These are phyloP conservation scores for Bruguiera parviflora DNA, from an alignment of 345 rosid species.

Conservation along the genomic window DNA sequence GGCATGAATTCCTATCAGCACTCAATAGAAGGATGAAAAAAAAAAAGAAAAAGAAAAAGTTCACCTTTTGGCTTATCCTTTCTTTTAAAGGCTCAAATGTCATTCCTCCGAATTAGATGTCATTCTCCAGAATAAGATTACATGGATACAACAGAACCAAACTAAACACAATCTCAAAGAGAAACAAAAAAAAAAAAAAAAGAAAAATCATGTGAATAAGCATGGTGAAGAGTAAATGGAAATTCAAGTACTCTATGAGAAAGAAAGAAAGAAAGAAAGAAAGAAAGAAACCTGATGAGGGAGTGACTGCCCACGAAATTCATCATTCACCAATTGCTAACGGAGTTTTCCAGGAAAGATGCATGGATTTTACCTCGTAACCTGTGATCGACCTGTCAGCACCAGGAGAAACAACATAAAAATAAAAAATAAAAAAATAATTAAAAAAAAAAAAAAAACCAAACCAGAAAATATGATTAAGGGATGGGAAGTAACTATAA, in stretches of 20 bases:
- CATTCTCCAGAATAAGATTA: neutral
- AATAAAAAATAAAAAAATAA: neutral
- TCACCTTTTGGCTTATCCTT: neutral
- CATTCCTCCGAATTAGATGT: neutral
- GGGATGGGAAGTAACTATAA: too few relatives aligned
- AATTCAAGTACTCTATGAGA: neutral
- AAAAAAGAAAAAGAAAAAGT: neutral
- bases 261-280: neutral
- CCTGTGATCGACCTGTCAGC: neutral
- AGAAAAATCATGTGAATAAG: neutral
- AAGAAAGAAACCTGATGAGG: conserved; percentile 6
- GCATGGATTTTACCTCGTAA: conserved; percentile 1
- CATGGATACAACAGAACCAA: neutral
- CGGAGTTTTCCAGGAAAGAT: neutral
- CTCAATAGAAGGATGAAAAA: neutral
- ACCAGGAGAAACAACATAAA: neutral
- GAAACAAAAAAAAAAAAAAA: neutral
- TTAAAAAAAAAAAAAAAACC: neutral
- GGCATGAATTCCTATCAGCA: conserved; percentile 5
- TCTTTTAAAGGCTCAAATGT: neutral
- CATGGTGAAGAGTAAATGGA: conserved; percentile 5
- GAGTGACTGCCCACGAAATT: neutral
- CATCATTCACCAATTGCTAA: neutral
- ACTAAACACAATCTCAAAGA: neutral
- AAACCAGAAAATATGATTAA: neutral